Evolutionary conservation across 345 rosid genomes (phyloP).

Genomic region (Salix viminalis): DNA sequence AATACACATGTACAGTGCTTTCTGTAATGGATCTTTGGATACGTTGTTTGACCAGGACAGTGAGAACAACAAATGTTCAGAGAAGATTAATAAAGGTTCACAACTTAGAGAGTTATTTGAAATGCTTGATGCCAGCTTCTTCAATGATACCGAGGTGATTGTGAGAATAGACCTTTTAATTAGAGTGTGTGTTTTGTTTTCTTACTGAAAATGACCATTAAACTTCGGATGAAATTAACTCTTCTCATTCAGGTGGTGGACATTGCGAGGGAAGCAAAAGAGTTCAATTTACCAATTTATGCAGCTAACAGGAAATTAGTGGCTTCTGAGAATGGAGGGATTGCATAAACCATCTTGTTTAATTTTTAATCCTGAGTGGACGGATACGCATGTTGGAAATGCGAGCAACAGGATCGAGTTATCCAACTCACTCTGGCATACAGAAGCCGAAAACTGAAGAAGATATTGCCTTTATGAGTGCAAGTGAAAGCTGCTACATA

Average conservation of each 20-base stretch:
- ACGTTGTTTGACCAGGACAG: slow-evolving; percentile 47
- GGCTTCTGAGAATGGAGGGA: slow-evolving; percentile 66
- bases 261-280: slow-evolving; percentile 52
- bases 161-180: not conserved
- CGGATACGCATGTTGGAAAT: slow-evolving; percentile 11
- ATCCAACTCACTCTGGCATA: slow-evolving; percentile 35
- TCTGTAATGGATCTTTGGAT: not conserved
- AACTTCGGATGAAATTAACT: not conserved
- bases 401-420: slow-evolving; percentile 36
- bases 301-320: slow-evolving; percentile 60
- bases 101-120: slow-evolving; percentile 35
- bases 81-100: slow-evolving; percentile 34
- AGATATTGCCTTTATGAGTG: slow-evolving; percentile 82
- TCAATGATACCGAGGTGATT: slow-evolving; percentile 61
- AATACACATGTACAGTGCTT: not conserved
- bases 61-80: slow-evolving; percentile 23
- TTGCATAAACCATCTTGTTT: slow-evolving; percentile 62
- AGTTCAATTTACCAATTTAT: slow-evolving; percentile 53
- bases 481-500: slow-evolving; percentile 22
- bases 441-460: slow-evolving; percentile 48
- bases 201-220: not conserved
- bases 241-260: slow-evolving; percentile 39
- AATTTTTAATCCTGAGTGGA: slow-evolving; percentile 66
- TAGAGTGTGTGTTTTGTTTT: not conserved
- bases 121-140: slow-evolving; percentile 60